These are phyloP conservation scores for Cryphonectria japonica DNA, from an alignment of 2,329 filamentous ascomycete genomes.

Conservation along the genomic window DNA sequence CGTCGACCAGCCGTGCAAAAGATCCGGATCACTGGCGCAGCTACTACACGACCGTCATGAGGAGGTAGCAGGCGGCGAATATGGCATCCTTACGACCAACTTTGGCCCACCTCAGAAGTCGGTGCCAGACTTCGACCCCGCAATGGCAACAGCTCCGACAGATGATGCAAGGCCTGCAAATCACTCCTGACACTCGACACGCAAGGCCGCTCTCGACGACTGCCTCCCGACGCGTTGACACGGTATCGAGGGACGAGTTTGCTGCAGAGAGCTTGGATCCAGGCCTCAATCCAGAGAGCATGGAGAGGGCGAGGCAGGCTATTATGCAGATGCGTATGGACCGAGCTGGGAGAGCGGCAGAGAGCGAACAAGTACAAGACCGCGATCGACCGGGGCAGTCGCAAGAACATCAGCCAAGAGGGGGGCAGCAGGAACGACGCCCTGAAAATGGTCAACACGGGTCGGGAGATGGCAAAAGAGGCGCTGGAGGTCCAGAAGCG, in stretches of 20 bases:
- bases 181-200: conserved; percentile 20
- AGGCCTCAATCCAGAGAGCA: background rate
- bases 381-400: background rate
- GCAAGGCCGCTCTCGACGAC: conserved; percentile 24
- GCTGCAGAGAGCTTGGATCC: background rate
- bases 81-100: conserved; percentile 30
- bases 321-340: background rate
- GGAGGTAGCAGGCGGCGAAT: conserved; percentile 24
- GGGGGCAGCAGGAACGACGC: background rate
- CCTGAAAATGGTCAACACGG: background rate
- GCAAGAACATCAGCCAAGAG: background rate
- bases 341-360: background rate
- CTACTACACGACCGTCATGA: conserved; percentile 27
- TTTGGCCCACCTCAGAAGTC: conserved; percentile 25
- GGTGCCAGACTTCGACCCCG: conserved; percentile 27
- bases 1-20: conserved; percentile 13
- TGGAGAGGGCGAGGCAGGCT: background rate
- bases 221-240: conserved; percentile 10
- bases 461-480: background rate
- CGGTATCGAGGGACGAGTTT: conserved; percentile 15
- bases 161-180: conserved; percentile 26
- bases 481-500: background rate
- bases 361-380: background rate
- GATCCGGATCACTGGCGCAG: conserved; percentile 13
- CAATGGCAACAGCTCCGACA: conserved; percentile 30